phyloP scores from a whole-genome alignment of 208 protist genomes.

The Leptomonas seymouri region DNA sequence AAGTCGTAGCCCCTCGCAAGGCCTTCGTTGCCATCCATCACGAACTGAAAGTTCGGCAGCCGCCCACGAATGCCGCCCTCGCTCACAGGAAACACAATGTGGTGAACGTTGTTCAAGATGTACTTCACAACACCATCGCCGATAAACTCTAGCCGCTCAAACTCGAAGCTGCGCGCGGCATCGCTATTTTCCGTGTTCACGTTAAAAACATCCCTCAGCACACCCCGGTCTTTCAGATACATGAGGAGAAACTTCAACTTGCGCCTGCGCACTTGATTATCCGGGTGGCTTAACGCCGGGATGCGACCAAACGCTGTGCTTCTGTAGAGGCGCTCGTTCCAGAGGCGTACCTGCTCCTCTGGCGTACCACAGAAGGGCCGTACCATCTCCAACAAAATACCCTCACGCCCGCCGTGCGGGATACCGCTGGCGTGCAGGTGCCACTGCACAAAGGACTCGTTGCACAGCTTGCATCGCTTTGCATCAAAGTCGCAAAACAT shows the following conservation, averaged over 20 bases:
- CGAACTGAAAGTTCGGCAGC: constrained; percentile 79
- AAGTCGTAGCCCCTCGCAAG: constrained; percentile 85
- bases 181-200: constrained; percentile 28
- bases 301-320: constrained; percentile 62
- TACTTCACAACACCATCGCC: constrained; percentile 92
- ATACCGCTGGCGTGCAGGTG: constrained; percentile 62
- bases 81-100: constrained; percentile 63
- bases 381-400: constrained; percentile 79
- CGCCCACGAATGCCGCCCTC: constrained; percentile 74
- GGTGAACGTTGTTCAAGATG: constrained; percentile 75
- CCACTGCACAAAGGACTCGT: constrained; percentile 84
- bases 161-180: constrained; percentile 79
- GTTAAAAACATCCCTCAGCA: constrained; percentile 79
- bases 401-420: constrained; percentile 76
- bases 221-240: constrained; percentile 72
- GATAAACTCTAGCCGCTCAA: constrained; percentile 88
- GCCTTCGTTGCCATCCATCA: constrained; percentile 91
- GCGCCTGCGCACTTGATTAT: constrained; percentile 71
- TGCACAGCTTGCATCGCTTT: constrained; percentile 88
- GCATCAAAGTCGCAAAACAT: constrained; percentile 81
- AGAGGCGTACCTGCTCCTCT: constrained; percentile 75
- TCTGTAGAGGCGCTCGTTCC: constrained; percentile 66
- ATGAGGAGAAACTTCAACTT: constrained; percentile 80
- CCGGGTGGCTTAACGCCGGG: constrained; percentile 65
- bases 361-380: constrained; percentile 82